A percentile compares a stretch with the other conserved stretches of the same genome.
Conservation (phyloP, 176 grass and related monocot genomes). For the Thinopyrum elongatum region DNA sequence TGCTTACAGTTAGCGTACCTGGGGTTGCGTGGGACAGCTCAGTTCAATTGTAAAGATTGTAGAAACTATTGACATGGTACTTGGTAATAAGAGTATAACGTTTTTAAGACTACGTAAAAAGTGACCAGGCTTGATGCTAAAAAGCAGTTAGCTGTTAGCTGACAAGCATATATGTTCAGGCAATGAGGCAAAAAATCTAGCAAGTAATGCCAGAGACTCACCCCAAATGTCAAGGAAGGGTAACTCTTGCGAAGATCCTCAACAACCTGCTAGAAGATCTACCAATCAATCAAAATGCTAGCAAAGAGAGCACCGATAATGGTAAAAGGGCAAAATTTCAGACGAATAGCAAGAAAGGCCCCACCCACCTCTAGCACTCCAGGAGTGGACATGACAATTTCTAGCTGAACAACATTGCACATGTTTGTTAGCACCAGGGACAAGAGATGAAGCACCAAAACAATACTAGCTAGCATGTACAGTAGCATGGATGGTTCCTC, state of each 20-base stretch:
- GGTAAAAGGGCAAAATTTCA: neutral
- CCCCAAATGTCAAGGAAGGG: slow-evolving; percentile 79
- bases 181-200: neutral
- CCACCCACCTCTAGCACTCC: slow-evolving; percentile 62
- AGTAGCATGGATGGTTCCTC: neutral
- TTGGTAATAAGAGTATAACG: neutral
- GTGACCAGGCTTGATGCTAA: neutral
- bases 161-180: neutral
- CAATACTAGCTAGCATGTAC: too few species aligned
- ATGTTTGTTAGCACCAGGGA: neutral
- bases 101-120: too few species aligned
- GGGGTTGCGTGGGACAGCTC: too few species aligned
- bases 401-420: slow-evolving; percentile 53
- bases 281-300: neutral
- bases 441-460: neutral
- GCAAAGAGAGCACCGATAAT: neutral
- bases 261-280: slow-evolving; percentile 43
- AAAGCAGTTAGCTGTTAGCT: neutral
- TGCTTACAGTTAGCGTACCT: too few species aligned
- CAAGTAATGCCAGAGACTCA: slow-evolving; percentile 15
- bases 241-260: slow-evolving; percentile 56
- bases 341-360: neutral
- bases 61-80: neutral
- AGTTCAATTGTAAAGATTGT: neutral
- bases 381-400: slow-evolving; percentile 78